Base-by-base conservation (phyloP, 73 alveolate species). In the Tetrahymena thermophila region DNA sequence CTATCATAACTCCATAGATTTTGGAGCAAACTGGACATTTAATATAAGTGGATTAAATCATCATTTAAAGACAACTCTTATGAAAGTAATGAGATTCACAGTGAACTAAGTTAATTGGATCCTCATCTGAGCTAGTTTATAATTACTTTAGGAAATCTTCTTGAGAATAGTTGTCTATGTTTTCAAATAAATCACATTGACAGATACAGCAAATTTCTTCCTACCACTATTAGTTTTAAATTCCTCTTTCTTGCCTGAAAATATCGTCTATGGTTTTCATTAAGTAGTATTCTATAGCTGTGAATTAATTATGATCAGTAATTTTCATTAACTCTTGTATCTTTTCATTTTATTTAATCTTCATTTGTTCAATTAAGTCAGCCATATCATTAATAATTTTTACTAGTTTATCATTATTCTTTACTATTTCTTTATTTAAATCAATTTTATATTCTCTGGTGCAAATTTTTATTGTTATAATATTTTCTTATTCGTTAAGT, bases 1-100 rank as follows among this genome's bases (percentile, higher is more conserved):
- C 89, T 71, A 71, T 96, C 96, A 96, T 56, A 38, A 94, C 94
- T 2, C 99, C 99, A 96, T 98, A 98, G 17, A 98, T 97, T 40
- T 85, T 95, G 21, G 94, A 83, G 89, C 97, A 96, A 95, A 94
- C 95, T n/a, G 97, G 97, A 43, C 97, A 96, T 96, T 96, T 42
- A 11, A 96, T 96, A 50, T 94, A 31, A 3, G 89, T 71, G 3
- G 89, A 71, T 71, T 71, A n/a, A 17, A 71, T 71, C 89, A 71
- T 71, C 89, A 28, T 28, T 71, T 71, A 0, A 28, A 71, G 37
- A 34, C 89, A 71, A n/a, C 40, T 31, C 31, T 71, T 71, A 31
- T 71, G 89, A 31, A 71, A 71, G 89, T n/a, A 71, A 71, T 71
- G 89, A 71, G 89, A 71, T n/a, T 71, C 89, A 71, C 89, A 71